phyloP scores from a whole-genome alignment of 108 stramenopile species.

The Cyclotella baltica region DNA sequence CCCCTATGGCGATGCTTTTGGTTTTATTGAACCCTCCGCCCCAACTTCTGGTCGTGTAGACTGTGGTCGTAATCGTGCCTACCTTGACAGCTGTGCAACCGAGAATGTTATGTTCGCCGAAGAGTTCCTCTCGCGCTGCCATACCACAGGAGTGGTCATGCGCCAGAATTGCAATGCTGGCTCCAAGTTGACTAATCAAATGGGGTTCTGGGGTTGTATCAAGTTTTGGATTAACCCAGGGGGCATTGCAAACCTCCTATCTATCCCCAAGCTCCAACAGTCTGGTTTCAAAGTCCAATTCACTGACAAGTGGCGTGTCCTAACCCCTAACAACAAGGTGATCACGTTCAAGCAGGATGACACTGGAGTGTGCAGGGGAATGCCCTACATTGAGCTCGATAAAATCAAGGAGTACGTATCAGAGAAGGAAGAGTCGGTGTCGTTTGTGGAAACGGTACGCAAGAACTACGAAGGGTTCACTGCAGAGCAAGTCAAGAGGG shows the following conservation, averaged over 20 bases:
- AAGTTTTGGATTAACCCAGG: neutral
- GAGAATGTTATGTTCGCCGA: no score
- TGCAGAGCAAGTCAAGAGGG: conserved; percentile 9
- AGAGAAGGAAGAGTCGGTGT: neutral
- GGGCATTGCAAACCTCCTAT: no score
- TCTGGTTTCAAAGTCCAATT: no score
- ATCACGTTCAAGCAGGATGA: neutral
- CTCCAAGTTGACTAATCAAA: neutral
- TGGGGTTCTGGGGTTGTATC: neutral
- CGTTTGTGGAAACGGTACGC: neutral
- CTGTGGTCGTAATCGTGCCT: neutral
- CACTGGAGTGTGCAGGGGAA: neutral
- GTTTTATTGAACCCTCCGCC: neutral
- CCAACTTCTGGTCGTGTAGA: neutral
- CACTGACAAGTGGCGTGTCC: no score
- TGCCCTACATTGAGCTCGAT: no score
- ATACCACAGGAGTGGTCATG: neutral
- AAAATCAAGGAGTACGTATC: no score
- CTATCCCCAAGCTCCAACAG: no score
- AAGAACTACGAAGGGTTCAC: conserved; percentile 20
- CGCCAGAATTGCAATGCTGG: neutral
- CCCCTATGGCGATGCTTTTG: neutral
- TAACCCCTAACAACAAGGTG: no score
- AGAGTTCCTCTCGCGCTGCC: no score
- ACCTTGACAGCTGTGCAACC: no score